Evolutionary conservation across 2,329 filamentous ascomycete genomes (phyloP), one percentile per base, ranked within the genome.

Genomic region (Aspergillaceae sp.): DNA sequence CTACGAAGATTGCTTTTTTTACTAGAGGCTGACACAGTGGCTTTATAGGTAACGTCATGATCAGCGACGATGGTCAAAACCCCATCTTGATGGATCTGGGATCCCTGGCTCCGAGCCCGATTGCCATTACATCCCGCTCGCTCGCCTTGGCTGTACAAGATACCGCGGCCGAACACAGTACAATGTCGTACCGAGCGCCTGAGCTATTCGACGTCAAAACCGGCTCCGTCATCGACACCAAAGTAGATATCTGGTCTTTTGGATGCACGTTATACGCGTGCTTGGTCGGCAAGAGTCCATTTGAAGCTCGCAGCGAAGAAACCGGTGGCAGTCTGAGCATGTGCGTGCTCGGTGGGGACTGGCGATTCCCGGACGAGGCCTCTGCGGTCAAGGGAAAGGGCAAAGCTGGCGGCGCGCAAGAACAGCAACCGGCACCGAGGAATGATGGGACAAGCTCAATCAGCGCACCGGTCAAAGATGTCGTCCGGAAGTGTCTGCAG

Each of bases 171-270:
- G 92, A 98, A 67, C 91, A 97, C 74, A 91, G 84, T 54, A 98
- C 92, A 36, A 97, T 98, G 91, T 90, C 92, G 0, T 98, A 98
- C 71, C 88, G 92, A 49, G 92, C 92, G 1, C 92, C 92, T 0
- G 92, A 98, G 69, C 82, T 98, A 50, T 98, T 98, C 68, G 92
- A 98, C 66, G 92, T 97, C 47, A 94, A 94, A 70, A 96, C 89
- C 3, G 91, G 87, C 51, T 83, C 84, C 42, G 80, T 88, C 43
- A 85, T 98, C 61, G 92, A 97, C 68, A 94, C 90, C 8, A 96
- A 96, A 65, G 88, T 95, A 36, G 92, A 98, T 67, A 94, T 98
- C 54, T 98, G 92, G 92, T 94, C 87, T 10, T 73, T 98, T 26
- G 92, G 92, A 43, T 97, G 92, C 74, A 97, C 92, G n/a, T 75